These are phyloP conservation scores for Globisporangium parvum DNA, from an alignment of 352 stramenopile species.

Conservation along the genomic window DNA sequence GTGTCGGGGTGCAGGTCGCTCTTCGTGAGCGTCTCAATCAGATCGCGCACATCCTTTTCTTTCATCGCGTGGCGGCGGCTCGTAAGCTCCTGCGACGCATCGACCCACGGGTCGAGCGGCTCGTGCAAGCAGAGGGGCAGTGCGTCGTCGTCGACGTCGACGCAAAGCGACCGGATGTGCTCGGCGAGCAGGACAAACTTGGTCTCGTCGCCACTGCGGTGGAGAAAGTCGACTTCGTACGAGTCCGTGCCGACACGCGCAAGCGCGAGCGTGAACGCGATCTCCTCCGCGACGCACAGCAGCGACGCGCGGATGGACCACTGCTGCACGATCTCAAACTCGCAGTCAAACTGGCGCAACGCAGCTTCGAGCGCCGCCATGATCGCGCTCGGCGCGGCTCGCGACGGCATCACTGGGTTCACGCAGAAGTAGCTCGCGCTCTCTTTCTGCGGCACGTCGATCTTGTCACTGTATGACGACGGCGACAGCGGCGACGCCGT, in stretches of 20 bases:
- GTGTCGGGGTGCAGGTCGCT: conserved; percentile 45
- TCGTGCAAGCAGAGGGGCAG: conserved; percentile 41
- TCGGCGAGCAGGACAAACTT: conserved; percentile 50
- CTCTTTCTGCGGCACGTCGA: conserved; percentile 53
- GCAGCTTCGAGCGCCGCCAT: conserved; percentile 38
- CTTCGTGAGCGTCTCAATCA: conserved; percentile 59
- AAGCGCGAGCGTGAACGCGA: conserved; percentile 51
- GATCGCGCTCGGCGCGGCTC: conserved; percentile 31
- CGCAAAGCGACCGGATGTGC: conserved; percentile 43
- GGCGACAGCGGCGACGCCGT: conserved; percentile 40
- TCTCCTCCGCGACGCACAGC: conserved; percentile 61
- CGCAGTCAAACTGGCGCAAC: conserved; percentile 34
- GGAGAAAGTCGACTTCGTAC: conserved; percentile 61
- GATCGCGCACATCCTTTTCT: conserved; percentile 30
- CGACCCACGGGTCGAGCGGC: conserved; percentile 48
- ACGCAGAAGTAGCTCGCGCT: conserved; percentile 38
- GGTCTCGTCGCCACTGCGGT: conserved; percentile 41
- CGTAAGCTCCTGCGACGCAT: conserved; percentile 40
- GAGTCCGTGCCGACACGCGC: conserved; percentile 25
- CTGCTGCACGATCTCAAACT: conserved; percentile 22
- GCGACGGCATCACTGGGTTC: conserved; percentile 50
- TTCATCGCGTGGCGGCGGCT: conserved; percentile 52
- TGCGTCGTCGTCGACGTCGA: conserved; percentile 51
- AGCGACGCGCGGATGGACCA: conserved; percentile 47
- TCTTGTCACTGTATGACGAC: conserved; percentile 22